A percentile compares a stretch with the other conserved stretches of the same genome.
phyloP scores from a whole-genome alignment of 1,284 basidiomycete genomes.

The Leccinum griseonigrum region DNA sequence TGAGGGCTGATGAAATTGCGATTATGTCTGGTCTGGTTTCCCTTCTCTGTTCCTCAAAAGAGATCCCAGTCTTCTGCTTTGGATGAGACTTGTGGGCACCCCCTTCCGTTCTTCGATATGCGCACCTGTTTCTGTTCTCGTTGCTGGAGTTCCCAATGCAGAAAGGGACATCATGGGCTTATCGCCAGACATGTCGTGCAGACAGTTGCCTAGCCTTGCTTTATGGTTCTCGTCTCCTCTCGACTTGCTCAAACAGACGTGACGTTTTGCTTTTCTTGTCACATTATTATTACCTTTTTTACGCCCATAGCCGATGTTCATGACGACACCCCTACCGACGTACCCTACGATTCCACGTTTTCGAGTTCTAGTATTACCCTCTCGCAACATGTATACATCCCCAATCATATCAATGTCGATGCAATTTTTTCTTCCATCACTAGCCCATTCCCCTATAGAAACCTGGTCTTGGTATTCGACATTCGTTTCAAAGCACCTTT shows the following conservation, averaged over 20 bases:
- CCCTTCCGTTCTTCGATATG: neutral
- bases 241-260: neutral
- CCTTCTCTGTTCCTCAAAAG: neutral
- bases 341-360: conserved; percentile 8
- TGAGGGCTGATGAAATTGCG: conserved; percentile 2
- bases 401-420: neutral
- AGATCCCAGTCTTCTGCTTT: neutral
- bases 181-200: neutral
- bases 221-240: neutral
- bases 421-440: neutral
- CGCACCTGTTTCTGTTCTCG: neutral
- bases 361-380: neutral
- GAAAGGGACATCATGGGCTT: neutral
- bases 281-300: conserved; percentile 6
- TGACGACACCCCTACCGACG: neutral
- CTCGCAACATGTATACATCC: conserved; percentile 1
- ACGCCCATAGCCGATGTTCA: neutral
- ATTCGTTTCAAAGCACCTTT: neutral
- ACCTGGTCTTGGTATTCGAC: neutral
- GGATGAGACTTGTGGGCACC: neutral
- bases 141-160: neutral
- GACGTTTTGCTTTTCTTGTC: neutral
- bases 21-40: neutral
- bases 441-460: neutral
- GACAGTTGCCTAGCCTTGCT: neutral